Base-by-base conservation (phyloP, 1,139 yeast genomes). In the Debaryomyces subglobosus region DNA sequence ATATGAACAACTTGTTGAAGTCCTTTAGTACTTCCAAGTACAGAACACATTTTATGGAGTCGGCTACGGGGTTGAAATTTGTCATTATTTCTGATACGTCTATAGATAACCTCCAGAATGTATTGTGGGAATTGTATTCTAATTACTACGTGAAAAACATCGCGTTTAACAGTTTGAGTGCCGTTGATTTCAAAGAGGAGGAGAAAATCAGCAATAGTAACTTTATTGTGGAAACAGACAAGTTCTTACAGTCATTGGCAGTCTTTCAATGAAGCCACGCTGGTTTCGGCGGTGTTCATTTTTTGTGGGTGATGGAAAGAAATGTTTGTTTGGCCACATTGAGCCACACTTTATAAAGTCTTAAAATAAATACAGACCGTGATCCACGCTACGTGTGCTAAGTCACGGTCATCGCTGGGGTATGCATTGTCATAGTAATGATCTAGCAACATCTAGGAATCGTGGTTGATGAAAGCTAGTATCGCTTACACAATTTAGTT, bases 41-140 rank as follows among this genome's bases (percentile, higher is more conserved):
- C 66, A 77, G 92, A 53, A 82, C 90, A 32, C 98, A 94, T 62
- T 85, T 81, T 57, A 79, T 78, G 60, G 97, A 91, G 62, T 84
- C 96, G 1, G 82, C 92, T 3, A 79, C 94, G 1, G 91, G 89
- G 35, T 70, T 91, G 51, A 84, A 89, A 64, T 84, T 94, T 59
- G 85, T 88, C 27, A 63, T 92, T 40, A 67, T 91, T 20, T 84
- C 94, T 9, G 97, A 90, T 64, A 78, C 84, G 38, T 67, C 65
- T 9, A 78, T 84, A 36, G 88, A 84, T 50, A 81, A 84, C 54
- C 67, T 89, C 52, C 82, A 83, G 56, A 70, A 71, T 10, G 83
- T 81, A 12, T 71, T 92, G 49, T 81, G 81, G 62, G 85, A 85
- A 55, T 77, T 94, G 35, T 90, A 89, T 68, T 74, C 83, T 20